A percentile compares a stretch with the other conserved stretches of the same genome.
Conservation (phyloP, 495 filamentous ascomycete species). For the Astrothelium subdiscretum region DNA sequence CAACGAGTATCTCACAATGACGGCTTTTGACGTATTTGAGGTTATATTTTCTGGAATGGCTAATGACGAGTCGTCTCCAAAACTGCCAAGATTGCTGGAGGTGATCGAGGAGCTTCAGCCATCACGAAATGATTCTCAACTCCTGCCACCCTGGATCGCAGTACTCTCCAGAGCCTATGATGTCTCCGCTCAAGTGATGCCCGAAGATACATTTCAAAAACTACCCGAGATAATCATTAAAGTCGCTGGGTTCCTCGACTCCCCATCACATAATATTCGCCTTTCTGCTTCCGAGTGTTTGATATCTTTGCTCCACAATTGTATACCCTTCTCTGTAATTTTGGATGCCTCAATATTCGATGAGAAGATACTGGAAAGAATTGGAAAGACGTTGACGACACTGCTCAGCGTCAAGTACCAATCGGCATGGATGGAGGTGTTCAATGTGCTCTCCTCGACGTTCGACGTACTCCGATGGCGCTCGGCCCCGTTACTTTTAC, state of each 20-base stretch:
- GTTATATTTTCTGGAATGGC: conserved; percentile 86
- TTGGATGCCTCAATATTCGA: conserved; percentile 73
- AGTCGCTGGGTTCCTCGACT: conserved; percentile 68
- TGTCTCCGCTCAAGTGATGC: conserved; percentile 73
- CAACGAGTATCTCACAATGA: conserved; percentile 91
- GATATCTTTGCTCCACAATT: conserved; percentile 81
- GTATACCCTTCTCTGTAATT: conserved; percentile 66
- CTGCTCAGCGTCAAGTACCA: conserved; percentile 85
- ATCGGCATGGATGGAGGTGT: conserved; percentile 88
- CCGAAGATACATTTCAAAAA: conserved; percentile 80
- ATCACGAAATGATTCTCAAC: conserved; percentile 78
- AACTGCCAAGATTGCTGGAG: conserved; percentile 78
- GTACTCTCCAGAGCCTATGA: conserved; percentile 90
- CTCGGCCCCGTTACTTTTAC: conserved; percentile 59
- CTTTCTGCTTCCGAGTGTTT: conserved; percentile 89
- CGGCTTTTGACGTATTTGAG: conserved; percentile 93
- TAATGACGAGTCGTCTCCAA: conserved; percentile 71
- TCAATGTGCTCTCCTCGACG: conserved; percentile 76
- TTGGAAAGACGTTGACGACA: conserved; percentile 54
- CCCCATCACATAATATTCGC: conserved; percentile 80
- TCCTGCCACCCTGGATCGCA: conserved; percentile 91
- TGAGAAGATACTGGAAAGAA: conserved; percentile 67
- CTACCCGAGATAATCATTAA: conserved; percentile 68
- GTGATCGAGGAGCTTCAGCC: conserved; percentile 81
- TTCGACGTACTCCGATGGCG: conserved; percentile 82